Base-by-base conservation (phyloP, 202 grass and related monocot species). In the Cymbopogon flexuosus region DNA sequence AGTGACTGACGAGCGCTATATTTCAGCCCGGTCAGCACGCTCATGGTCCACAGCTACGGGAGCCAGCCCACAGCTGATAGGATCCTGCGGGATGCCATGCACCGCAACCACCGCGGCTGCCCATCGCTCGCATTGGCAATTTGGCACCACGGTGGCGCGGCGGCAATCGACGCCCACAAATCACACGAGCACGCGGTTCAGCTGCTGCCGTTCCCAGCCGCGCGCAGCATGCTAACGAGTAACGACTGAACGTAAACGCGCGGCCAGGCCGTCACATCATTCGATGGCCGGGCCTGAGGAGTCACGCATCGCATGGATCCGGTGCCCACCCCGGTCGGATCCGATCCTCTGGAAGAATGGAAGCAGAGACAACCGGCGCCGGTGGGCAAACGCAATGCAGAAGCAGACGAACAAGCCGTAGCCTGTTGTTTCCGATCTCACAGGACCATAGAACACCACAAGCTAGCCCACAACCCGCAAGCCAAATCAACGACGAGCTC, bases 41-140 rank as follows among this genome's bases (percentile, higher is more conserved):
- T 61, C 80, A 75, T 62, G 75, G 81, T 70, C 18, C 60, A 83
- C 64, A 70, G 18, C 34, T 7, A 7, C 16, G 6, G 49, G 16
- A 52, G 49, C 49, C 49, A 15, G 0, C 13, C 49, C 18, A 2
- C 16, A n/a, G 16, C 18, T 15, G n/a, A n/a, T 16, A 6, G 49
- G 49, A n/a, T 6, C 43, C 12, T 0, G 12, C 43, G 43, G 43
- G 49, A 6, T 52, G 49, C 16, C 49, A n/a, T n/a, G 49, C 16
- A 1, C 16, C 15, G 15, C 12, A 0, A 41, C 14, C 0, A 4
- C 45, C 14, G 14, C 42, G 13, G 43, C 16, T 7, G 47, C 47
- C 47, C 47, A 2, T 51, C 16, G 15, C 47, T 51, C 47, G 47
- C 15, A 51, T 51, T 49, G 46, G 14, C 46, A 47, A n/a, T n/a